Conservation (phyloP, 2,329 filamentous ascomycete species). For the Colletotrichum horii region DNA sequence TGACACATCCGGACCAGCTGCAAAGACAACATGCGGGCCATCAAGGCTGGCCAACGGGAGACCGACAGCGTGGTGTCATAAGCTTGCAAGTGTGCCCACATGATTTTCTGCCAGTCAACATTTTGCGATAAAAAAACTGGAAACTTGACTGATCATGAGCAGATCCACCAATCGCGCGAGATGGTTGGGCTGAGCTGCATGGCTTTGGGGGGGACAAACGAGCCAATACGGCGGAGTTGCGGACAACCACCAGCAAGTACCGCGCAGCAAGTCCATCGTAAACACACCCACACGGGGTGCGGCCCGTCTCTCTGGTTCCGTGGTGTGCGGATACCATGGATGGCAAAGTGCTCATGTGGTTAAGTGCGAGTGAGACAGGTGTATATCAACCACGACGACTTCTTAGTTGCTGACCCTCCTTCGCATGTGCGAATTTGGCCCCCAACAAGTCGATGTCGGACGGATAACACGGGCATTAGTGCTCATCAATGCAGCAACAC, state of each 20-base stretch:
- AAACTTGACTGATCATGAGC: neutral
- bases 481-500: neutral
- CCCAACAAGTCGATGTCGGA: neutral
- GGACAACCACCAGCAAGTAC: slow-evolving; percentile 13
- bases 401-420: neutral
- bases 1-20: slow-evolving; percentile 12
- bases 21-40: neutral
- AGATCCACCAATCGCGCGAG: slow-evolving; percentile 16
- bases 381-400: slow-evolving; percentile 2
- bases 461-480: neutral
- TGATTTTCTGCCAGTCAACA: slow-evolving; percentile 9
- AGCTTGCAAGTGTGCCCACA: slow-evolving; percentile 2
- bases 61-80: slow-evolving; percentile 8
- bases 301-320: slow-evolving; percentile 13
- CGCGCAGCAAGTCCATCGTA: slow-evolving; percentile 1
- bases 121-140: neutral
- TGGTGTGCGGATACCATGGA: neutral
- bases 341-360: neutral
- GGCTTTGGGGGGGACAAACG: neutral
- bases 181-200: slow-evolving; percentile 10
- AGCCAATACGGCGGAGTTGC: slow-evolving; percentile 8
- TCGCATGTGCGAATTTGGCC: slow-evolving; percentile 9
- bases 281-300: slow-evolving; percentile 4
- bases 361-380: neutral
- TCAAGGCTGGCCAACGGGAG: slow-evolving; percentile 1